Conservation (phyloP, 2,329 filamentous ascomycete species). For the Talaromyces sp. region DNA sequence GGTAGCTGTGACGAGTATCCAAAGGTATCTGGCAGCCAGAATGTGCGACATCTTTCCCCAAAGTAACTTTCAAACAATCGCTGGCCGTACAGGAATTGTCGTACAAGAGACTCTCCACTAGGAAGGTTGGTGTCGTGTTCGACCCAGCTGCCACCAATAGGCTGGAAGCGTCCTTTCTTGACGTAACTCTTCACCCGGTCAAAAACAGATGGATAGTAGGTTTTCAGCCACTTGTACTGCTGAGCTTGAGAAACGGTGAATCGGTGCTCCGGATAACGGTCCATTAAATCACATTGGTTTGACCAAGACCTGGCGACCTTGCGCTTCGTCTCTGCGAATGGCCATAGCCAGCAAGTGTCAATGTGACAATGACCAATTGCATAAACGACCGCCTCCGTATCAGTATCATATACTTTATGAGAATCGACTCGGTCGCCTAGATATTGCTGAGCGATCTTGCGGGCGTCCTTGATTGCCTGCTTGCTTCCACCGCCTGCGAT, state of each 20-base stretch:
- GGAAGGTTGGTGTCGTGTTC: conserved; percentile 98
- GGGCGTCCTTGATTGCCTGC: conserved; percentile 72
- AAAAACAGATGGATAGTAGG: conserved; percentile 81
- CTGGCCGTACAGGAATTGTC: conserved; percentile 94
- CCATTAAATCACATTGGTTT: conserved; percentile 92
- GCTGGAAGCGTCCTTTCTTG: conserved; percentile 84
- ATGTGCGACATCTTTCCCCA: conserved; percentile 81
- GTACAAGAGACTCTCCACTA: conserved; percentile 86
- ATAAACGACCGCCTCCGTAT: conserved; percentile 72
- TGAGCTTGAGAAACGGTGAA: conserved; percentile 94
- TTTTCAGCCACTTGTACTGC: conserved; percentile 96
- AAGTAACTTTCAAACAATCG: conserved; percentile 92
- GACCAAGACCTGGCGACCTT: conserved; percentile 96
- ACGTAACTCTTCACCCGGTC: conserved; percentile 89
- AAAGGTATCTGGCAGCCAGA: conserved; percentile 98
- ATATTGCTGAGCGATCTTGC: conserved; percentile 79
- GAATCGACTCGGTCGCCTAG: conserved; percentile 78
- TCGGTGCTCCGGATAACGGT: conserved; percentile 87
- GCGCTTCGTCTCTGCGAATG: conserved; percentile 94
- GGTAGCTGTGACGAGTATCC: conserved; percentile 94
- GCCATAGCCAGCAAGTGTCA: conserved; percentile 98
- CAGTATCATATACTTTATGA: conserved; percentile 74
- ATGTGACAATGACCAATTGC: conserved; percentile 97
- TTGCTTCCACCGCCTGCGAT: conserved; percentile 70
- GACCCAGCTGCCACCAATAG: conserved; percentile 96